phyloP scores from a whole-genome alignment of 2,329 filamentous ascomycete species.

The Aspergillus calidoustus region DNA sequence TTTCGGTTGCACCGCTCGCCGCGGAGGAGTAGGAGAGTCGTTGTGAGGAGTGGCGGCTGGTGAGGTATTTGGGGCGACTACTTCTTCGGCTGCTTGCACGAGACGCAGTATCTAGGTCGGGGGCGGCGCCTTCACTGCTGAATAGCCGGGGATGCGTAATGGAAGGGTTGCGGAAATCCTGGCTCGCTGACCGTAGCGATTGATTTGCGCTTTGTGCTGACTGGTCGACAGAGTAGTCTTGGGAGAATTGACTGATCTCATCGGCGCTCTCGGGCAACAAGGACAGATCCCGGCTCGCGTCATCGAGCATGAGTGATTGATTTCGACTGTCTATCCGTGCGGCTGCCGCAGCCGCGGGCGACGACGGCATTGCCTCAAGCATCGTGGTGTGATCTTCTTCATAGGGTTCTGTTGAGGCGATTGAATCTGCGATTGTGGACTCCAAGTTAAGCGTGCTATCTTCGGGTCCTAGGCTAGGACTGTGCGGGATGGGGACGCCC shows the following conservation, averaged over 20 bases:
- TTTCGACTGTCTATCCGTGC: conserved; percentile 46
- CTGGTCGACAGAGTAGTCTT: conserved; percentile 28
- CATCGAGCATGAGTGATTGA: conserved; percentile 30
- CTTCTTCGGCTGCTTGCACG: conserved; percentile 35
- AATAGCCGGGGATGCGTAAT: conserved; percentile 32
- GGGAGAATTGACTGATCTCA: conserved; percentile 28
- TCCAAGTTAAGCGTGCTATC: conserved; percentile 26
- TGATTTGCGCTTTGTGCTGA: conserved; percentile 29
- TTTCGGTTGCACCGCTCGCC: conserved; percentile 61
- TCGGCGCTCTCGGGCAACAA: conserved; percentile 26
- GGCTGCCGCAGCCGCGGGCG: conserved; percentile 50
- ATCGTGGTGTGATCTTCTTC: conserved; percentile 41
- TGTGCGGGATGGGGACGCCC: conserved; percentile 26
- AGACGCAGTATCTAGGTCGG: conserved; percentile 28
- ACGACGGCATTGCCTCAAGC: conserved; percentile 49
- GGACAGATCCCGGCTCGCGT: too few species aligned
- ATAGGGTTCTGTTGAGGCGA: conserved; percentile 25
- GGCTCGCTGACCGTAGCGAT: conserved; percentile 32
- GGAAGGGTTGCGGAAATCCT: conserved; percentile 33
- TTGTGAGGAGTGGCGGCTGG: conserved; percentile 60
- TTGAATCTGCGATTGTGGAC: conserved; percentile 22
- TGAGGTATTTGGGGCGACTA: conserved; percentile 60
- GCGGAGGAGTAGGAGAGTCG: conserved; percentile 63
- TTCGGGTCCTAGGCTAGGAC: conserved; percentile 22
- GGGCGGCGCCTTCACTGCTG: conserved; percentile 32